Base-by-base conservation (phyloP, 169 alveolate species). In the Eimeria tenella region DNA sequence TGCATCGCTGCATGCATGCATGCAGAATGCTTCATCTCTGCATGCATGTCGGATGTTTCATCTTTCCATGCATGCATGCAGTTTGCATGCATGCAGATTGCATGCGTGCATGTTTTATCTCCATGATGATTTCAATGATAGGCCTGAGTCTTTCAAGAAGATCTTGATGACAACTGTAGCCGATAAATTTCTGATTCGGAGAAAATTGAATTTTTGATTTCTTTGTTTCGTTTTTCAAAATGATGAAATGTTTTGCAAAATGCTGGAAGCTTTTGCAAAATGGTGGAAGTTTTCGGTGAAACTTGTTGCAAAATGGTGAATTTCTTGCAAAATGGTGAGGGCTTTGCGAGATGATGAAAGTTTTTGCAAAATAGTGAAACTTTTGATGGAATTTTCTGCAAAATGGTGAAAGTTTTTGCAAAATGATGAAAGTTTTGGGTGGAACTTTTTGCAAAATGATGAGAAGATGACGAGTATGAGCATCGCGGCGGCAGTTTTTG, bases 391-490 rank as follows among this genome's bases (percentile, higher is more conserved):
- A n/a, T n/a, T n/a, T n/a, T n/a, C n/a, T 31, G 42, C 42, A 31
- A 31, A 31, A 31, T 31, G 2, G 2, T 31, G 42, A 31, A 31
- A 31, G 42, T 31, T 31, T 31, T 31, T 31, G 42, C 42, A 31
- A 31, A 31, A 31, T 31, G 2, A 31, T 31, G 42, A 31, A 31
- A 31, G 42, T 60, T 60, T 60, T 3, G 2, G n/a, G 15, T 60
- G 15, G 0, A 60, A n/a, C 6, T 60, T 15, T 60, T 15, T 7
- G 5, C 58, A 21, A 60, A 13, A 50, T 63, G 82, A 84, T 60
- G 92, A 60, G 65, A 65, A 62, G 82, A 60, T 84, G 82, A 84
- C 82, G 65, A 84, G 92, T 42, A 60, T 63, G 92, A 63, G 19
- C 81, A 23, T 31, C 60, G 82, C 81, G 17, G 92, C 11, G 58